Percentiles rank a stretch among this genome's conserved stretches.
These are phyloP conservation scores for Trichomonascaceae sp. DNA, from an alignment of 1,139 yeast genomes.

Conservation along the genomic window DNA sequence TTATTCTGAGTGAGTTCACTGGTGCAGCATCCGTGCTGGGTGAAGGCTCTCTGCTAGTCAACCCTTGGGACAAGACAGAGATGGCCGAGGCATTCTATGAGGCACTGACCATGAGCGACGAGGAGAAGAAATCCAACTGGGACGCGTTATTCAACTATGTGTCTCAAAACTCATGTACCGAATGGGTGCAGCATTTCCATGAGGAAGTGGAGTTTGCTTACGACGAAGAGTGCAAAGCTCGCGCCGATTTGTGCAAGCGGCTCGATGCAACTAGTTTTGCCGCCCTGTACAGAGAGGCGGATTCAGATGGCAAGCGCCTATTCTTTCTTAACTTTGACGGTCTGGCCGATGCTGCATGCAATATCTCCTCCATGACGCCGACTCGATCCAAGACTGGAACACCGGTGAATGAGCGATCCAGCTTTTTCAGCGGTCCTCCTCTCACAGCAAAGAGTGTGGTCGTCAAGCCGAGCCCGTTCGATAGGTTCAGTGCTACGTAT, in stretches of 20 bases:
- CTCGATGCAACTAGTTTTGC: slow-evolving; percentile 14
- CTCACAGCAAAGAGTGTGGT: background rate
- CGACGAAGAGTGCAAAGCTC: slow-evolving; percentile 39
- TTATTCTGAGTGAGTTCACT: slow-evolving; percentile 82
- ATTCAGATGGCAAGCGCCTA: slow-evolving; percentile 16
- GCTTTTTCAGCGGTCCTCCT: background rate
- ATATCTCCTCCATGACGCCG: background rate
- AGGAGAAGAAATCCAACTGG: slow-evolving; percentile 55
- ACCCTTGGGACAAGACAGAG: slow-evolving; percentile 77
- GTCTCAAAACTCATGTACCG: slow-evolving; percentile 50
- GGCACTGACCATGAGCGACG: slow-evolving; percentile 50
- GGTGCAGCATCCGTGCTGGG: slow-evolving; percentile 74
- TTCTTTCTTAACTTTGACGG: slow-evolving; percentile 21
- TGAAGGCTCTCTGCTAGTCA: slow-evolving; percentile 59
- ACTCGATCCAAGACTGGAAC: background rate
- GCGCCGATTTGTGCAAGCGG: slow-evolving; percentile 21
- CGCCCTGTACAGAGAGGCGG: slow-evolving; percentile 13
- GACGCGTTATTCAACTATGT: slow-evolving; percentile 44
- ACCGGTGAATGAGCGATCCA: background rate
- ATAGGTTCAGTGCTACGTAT: slow-evolving; percentile 9
- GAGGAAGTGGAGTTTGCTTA: slow-evolving; percentile 47
- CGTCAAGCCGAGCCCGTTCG: background rate
- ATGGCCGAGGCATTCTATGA: slow-evolving; percentile 48
- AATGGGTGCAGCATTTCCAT: slow-evolving; percentile 59
- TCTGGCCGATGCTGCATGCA: slow-evolving; percentile 5